Conservation (phyloP, 176 grass and related monocot species). For the Lolium perenne region DNA sequence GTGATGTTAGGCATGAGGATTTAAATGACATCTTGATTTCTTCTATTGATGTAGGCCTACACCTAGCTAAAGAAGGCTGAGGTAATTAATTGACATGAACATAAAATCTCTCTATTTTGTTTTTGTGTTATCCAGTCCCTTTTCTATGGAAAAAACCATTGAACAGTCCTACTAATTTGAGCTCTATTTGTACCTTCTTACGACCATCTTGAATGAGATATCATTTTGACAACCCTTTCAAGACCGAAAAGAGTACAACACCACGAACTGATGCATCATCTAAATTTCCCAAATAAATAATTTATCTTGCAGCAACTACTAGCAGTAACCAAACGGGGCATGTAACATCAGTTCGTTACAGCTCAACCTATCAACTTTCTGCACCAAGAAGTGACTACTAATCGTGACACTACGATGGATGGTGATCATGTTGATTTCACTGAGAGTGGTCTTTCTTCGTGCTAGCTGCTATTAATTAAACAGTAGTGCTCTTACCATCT, state of each 20-base stretch:
- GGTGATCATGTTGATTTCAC: no score
- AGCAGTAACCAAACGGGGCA: no score
- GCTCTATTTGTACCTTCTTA: no score
- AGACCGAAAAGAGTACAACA: no score
- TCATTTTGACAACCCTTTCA: no score
- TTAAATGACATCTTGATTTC: constrained; percentile 36
- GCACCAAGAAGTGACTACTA: neutral
- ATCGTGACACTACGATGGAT: neutral
- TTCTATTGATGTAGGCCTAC: neutral
- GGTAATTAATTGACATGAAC: neutral
- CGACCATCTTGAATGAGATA: no score
- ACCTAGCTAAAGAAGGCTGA: neutral
- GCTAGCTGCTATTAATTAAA: no score
- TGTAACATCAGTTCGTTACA: constrained; percentile 17
- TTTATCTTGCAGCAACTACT: no score
- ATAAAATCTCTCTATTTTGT: neutral
- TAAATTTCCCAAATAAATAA: no score
- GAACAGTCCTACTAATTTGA: neutral
- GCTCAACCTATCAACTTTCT: constrained; percentile 22
- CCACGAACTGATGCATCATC: no score
- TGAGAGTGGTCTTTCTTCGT: no score
- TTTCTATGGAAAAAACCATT: neutral
- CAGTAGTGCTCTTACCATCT: no score
- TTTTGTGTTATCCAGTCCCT: neutral
- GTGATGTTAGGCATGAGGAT: neutral